Evolutionary conservation across 164 flowering plant species (phyloP).

Genomic region (Cinnamomum chago): DNA sequence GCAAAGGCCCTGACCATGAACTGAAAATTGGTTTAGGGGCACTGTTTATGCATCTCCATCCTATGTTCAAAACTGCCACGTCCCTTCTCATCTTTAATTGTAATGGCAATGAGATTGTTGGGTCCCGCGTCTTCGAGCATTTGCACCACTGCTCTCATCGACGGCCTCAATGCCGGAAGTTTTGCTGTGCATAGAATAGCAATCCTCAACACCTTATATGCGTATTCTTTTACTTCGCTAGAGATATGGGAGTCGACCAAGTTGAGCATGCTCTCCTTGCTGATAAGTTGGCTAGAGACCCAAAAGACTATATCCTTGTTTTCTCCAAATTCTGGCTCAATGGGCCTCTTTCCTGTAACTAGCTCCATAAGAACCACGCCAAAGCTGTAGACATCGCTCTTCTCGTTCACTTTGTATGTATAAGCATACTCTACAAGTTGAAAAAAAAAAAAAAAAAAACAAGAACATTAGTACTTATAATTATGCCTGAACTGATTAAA

Average conservation of each 20-base stretch:
- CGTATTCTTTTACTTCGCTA: slow-evolving; percentile 37
- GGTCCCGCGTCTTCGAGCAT: slow-evolving; percentile 66
- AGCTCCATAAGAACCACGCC: slow-evolving; percentile 77
- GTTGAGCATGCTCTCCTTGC: slow-evolving; percentile 23
- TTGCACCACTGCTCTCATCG: slow-evolving; percentile 75
- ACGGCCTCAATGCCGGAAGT: slow-evolving; percentile 56
- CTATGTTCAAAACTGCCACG: not conserved
- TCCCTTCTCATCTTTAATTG: not conserved
- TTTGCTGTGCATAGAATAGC: slow-evolving; percentile 55
- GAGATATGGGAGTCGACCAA: slow-evolving; percentile 48
- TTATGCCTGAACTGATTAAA: not conserved
- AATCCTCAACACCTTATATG: slow-evolving; percentile 46
- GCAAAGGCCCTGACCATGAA: not conserved
- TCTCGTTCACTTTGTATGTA: slow-evolving; percentile 51
- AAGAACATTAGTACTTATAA: not conserved
- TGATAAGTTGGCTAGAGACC: slow-evolving; percentile 33
- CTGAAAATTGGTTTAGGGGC: not conserved
- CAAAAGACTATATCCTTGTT: slow-evolving; percentile 61
- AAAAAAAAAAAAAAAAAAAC: not conserved
- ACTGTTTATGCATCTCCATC: not conserved
- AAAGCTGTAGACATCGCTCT: slow-evolving; percentile 77
- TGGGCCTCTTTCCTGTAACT: slow-evolving; percentile 62
- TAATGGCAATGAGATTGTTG: not conserved
- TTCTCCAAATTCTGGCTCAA: slow-evolving; percentile 60
- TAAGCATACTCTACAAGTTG: slow-evolving; percentile 55